Conservation (phyloP, 345 rosid genomes). For the Boechera retrofracta region DNA sequence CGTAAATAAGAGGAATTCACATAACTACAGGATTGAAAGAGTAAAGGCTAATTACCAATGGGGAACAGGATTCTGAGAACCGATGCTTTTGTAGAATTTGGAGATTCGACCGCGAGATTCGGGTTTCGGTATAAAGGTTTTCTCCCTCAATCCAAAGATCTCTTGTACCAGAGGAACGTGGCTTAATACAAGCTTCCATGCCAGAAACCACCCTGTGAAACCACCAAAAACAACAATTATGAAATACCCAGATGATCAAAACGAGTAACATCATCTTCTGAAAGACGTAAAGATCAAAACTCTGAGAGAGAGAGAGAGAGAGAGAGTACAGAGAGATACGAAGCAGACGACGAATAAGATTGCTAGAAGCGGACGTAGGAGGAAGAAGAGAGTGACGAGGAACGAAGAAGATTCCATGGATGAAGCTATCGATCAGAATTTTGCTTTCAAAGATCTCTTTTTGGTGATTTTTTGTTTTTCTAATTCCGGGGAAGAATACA, state of each 20-base stretch:
- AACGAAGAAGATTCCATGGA: conserved; percentile 41
- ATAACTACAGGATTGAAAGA: neutral
- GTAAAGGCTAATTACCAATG: conserved; percentile 37
- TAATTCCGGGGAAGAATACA: no score
- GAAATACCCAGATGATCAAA: conserved; percentile 23
- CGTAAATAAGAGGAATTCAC: neutral
- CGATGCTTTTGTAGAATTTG: conserved; percentile 56
- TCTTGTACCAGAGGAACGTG: conserved; percentile 91
- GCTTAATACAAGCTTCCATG: conserved; percentile 87
- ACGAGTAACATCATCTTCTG: neutral
- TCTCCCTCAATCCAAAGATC: conserved; percentile 74
- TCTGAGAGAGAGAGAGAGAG: neutral
- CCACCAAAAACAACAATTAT: neutral
- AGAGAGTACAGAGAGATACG: conserved; percentile 55
- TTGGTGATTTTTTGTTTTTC: no score
- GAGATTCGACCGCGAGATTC: conserved; percentile 54
- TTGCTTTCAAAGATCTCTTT: no score
- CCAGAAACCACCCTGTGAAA: conserved; percentile 76
- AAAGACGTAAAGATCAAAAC: conserved; percentile 6
- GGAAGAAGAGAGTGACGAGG: conserved; percentile 48
- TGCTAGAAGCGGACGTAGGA: conserved; percentile 68
- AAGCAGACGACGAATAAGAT: conserved; percentile 60
- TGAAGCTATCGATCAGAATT: no score
- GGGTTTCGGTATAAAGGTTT: conserved; percentile 59
- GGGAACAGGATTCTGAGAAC: conserved; percentile 39